Conservation (phyloP, 331 rosid species). For the Saraca asoca region DNA sequence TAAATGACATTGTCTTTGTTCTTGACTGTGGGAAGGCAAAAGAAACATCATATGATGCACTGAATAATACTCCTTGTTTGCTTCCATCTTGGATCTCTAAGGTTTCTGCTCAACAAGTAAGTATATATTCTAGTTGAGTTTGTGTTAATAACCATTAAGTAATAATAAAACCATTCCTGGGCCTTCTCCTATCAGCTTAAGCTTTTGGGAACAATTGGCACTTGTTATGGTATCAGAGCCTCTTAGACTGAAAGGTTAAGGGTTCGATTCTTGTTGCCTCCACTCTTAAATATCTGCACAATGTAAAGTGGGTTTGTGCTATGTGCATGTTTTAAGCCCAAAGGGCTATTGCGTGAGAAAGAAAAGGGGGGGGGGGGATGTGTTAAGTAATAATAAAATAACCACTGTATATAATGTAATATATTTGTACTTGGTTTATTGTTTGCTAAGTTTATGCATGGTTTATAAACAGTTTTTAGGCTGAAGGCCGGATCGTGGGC, state of each 20-base stretch:
- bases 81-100: conserved; percentile 98
- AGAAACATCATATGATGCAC: conserved; percentile 95
- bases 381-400: no score
- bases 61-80: conserved; percentile 95
- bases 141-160: conserved; percentile 19
- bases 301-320: no score
- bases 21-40: conserved; percentile 98
- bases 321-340: no score
- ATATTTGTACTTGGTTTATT: background rate
- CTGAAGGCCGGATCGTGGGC: conserved; percentile 8
- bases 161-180: no score
- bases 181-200: no score
- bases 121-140: conserved; percentile 48
- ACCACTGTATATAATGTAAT: background rate
- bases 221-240: no score
- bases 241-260: no score
- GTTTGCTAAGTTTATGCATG: conserved; percentile 5
- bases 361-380: no score
- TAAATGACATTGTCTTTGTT: conserved; percentile 88
- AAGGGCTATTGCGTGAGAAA: no score
- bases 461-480: conserved; percentile 15
- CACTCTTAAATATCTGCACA: no score
- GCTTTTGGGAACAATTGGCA: no score
- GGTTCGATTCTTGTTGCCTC: no score
- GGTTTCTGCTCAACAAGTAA: conserved; percentile 95